Evolutionary conservation across 768 basidiomycete genomes (phyloP), one percentile per base, ranked within the genome.

Genomic region (Leccinellum rugosiceps): DNA sequence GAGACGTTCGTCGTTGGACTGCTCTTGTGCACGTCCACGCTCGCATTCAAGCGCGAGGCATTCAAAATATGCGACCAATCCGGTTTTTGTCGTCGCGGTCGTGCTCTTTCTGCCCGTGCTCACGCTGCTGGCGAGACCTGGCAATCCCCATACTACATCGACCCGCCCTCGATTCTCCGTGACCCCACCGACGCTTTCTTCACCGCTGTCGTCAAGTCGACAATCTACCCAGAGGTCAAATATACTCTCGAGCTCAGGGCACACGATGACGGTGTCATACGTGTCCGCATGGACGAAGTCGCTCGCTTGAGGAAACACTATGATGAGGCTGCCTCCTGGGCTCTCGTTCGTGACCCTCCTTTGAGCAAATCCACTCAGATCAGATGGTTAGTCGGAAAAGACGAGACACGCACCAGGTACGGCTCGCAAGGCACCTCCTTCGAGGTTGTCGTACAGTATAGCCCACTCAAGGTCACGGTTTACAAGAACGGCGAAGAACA

Each of bases 11-110:
- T 79, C 54, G 66, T 78, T 50, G 65, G 72, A 46, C 64, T 76
- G 17, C 61, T 68, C 26, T 62, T 58, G 34, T 61, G 73, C 5
- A 72, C 74, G 15, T 57, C 69, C 17, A 69, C 78, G 2, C 63
- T 80, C 28, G 84, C 87, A 34, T 83, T 91, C 74, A 91, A 91
- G 76, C 76, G 79, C 19, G 81, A 88, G 58, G 93, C 98, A 74
- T 99, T 95, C 81, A 98, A 97, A 74, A 92, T 85, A 56, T 98
- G 97, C 68, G 80, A 81, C n/a, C 92, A 98, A 73, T 84, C 93
- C 0, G 94, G 91, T 19, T 98, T 99, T 75, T 98, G 97, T 77
- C 83, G 92, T n/a, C 75, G 88, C 46, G 93, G 94, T 52, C 86
- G 96, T 48, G 90, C 88, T 0, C 83, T 99, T 46, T 83, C 93